Evolutionary conservation across 345 rosid species (phyloP).

Genomic region (Isatis tinctoria): DNA sequence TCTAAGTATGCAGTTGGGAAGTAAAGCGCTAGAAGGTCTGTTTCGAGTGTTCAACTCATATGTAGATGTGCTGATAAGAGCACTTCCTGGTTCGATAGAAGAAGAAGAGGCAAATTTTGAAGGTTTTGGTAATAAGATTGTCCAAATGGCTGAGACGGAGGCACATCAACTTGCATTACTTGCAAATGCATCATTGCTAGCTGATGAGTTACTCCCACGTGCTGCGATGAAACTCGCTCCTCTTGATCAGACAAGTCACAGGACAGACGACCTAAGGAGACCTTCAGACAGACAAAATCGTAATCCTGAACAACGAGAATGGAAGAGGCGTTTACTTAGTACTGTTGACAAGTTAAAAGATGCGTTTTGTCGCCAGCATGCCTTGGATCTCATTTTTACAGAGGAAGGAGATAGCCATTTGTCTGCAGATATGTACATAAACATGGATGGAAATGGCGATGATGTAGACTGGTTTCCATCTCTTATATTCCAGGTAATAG

Average conservation of each 20-base stretch:
- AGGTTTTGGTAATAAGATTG: constrained; percentile 75
- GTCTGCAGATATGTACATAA: constrained; percentile 85
- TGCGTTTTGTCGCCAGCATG: constrained; percentile 94
- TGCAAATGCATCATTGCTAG: constrained; percentile 94
- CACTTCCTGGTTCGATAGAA: constrained; percentile 94
- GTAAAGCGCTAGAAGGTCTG: constrained; percentile 86
- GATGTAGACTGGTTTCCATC: constrained; percentile 89
- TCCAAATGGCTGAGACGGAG: constrained; percentile 91
- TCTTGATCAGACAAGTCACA: constrained; percentile 48
- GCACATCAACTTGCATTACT: constrained; percentile 93
- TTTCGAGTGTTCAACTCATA: constrained; percentile 93
- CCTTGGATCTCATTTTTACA: constrained; percentile 91
- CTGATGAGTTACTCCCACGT: constrained; percentile 96
- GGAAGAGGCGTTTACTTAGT: constrained; percentile 84
- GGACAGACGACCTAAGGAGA: constrained; percentile 67
- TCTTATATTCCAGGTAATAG: constrained; percentile 83
- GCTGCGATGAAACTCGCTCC: constrained; percentile 95
- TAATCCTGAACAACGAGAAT: constrained; percentile 97
- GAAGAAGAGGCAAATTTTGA: constrained; percentile 91
- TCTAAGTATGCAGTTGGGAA: constrained; percentile 96
- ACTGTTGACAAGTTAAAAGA: constrained; percentile 90
- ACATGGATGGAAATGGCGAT: constrained; percentile 71
- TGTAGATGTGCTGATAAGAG: constrained; percentile 77
- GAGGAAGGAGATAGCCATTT: constrained; percentile 98
- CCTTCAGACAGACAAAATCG: constrained; percentile 88